Evolutionary conservation across 345 rosid species (phyloP).

Genomic region (Isatis tinctoria): DNA sequence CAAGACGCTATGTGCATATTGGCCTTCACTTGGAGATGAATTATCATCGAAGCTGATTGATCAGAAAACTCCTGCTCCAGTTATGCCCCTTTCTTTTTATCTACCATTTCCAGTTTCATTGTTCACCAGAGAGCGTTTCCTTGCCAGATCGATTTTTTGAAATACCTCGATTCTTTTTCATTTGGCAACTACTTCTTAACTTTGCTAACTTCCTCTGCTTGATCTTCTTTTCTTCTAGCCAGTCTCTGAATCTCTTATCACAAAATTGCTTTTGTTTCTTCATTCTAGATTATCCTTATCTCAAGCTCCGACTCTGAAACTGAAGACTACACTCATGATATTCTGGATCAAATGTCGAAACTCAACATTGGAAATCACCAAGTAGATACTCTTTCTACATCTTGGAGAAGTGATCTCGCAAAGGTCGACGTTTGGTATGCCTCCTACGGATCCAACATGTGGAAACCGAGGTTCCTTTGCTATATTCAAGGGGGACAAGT

Average conservation of each 20-base stretch:
- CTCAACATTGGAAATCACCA: constrained; percentile 46
- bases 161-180: not conserved
- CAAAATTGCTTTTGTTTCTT: constrained; percentile 13
- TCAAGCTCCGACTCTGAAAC: constrained; percentile 61
- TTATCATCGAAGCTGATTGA: constrained; percentile 51
- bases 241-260: not conserved
- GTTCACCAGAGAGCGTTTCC: constrained; percentile 4
- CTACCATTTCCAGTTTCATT: not conserved
- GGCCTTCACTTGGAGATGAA: constrained; percentile 72
- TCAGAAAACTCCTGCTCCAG: constrained; percentile 45
- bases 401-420: constrained; percentile 69
- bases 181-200: not conserved
- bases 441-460: constrained; percentile 74
- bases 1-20: constrained; percentile 47
- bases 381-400: constrained; percentile 16
- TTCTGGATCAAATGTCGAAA: constrained; percentile 48
- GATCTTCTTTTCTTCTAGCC: not conserved
- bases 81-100: constrained; percentile 18
- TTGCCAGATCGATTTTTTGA: not conserved
- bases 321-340: constrained; percentile 44
- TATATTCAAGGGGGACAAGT: constrained; percentile 89
- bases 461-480: constrained; percentile 77
- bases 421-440: constrained; percentile 80
- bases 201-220: not conserved
- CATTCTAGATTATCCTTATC: constrained; percentile 37